These are phyloP conservation scores for Acer yangbiense DNA, from an alignment of 345 rosid genomes.

Conservation along the genomic window DNA sequence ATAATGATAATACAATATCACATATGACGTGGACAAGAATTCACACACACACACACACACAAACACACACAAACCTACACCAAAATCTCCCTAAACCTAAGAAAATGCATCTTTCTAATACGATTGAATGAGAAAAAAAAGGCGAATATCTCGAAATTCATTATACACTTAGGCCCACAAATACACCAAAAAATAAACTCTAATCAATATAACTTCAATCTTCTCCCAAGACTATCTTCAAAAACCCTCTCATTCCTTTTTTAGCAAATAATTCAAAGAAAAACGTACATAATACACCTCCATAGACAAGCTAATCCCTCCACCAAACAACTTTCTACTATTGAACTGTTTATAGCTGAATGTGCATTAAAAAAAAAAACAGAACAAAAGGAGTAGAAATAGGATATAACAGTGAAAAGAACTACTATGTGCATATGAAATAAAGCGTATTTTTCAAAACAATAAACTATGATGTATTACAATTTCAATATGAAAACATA, in stretches of 20 bases:
- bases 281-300: not conserved
- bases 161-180: not conserved
- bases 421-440: not conserved
- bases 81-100: not conserved
- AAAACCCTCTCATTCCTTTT: not conserved
- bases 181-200: not conserved
- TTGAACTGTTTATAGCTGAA: not conserved
- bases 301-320: not conserved
- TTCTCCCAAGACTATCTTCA: not conserved
- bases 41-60: not conserved
- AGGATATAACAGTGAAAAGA: conserved; percentile 9
- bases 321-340: not conserved
- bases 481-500: not conserved
- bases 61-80: not conserved
- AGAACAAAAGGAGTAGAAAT: not conserved
- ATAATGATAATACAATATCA: not conserved
- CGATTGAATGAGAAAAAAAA: not conserved
- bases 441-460: not conserved
- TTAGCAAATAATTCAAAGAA: not conserved
- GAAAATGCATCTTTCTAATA: not conserved
- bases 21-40: not conserved
- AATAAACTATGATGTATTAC: not conserved
- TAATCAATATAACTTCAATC: not conserved
- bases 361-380: not conserved
- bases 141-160: not conserved